Conservation (phyloP, 306 rosid genomes). For the Malus asiatica region DNA sequence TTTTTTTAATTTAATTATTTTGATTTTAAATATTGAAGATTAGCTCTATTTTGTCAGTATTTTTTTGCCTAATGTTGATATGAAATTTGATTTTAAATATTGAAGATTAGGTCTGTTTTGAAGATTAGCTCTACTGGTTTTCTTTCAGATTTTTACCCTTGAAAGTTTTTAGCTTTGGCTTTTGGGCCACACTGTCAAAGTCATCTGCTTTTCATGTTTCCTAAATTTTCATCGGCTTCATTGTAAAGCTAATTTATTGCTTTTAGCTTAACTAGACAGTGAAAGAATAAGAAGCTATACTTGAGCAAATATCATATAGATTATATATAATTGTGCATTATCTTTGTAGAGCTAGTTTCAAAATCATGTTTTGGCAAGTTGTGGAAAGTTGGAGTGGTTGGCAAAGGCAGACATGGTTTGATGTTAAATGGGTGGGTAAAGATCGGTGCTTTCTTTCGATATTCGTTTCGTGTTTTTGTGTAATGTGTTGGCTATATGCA, state of each 20-base stretch:
- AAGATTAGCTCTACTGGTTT: too few species aligned
- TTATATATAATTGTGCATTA: background rate
- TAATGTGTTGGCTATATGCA: too few species aligned
- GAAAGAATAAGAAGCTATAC: background rate
- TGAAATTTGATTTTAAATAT: background rate
- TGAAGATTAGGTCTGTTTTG: background rate
- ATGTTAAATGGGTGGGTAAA: too few species aligned
- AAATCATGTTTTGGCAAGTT: background rate
- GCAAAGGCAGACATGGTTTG: too few species aligned
- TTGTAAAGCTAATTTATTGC: slow-evolving; percentile 10
- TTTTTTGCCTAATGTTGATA: background rate
- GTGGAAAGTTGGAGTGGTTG: too few species aligned
- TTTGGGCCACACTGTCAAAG: background rate
- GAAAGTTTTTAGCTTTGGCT: background rate
- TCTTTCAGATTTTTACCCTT: too few species aligned
- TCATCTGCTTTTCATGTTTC: background rate
- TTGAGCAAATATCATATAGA: background rate
- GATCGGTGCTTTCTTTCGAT: too few species aligned
- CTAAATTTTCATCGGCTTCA: background rate
- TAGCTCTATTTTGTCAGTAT: background rate
- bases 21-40: background rate
- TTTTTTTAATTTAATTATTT: background rate
- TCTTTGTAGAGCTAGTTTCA: background rate
- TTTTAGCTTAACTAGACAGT: background rate
- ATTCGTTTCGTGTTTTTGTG: too few species aligned